These are phyloP conservation scores for Ogataea trehalophila DNA, from an alignment of 805 yeast genomes.

Conservation along the genomic window DNA sequence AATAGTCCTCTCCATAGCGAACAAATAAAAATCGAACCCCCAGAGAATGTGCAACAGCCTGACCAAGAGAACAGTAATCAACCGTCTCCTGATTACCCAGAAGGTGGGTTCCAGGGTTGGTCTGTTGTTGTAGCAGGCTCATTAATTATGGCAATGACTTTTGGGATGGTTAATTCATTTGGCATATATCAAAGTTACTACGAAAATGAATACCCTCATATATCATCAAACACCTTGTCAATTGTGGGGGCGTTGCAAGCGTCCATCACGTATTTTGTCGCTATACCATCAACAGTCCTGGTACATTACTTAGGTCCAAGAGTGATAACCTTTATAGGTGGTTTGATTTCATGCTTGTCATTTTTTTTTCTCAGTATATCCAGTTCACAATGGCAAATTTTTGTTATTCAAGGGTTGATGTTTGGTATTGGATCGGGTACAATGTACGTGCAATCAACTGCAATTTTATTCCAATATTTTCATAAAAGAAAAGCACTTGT, in stretches of 20 bases:
- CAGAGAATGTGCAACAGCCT: no score
- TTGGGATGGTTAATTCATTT: slow-evolving; percentile 55
- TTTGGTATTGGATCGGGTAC: slow-evolving; percentile 57
- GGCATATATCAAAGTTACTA: slow-evolving; percentile 57
- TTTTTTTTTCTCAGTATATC: slow-evolving; percentile 55
- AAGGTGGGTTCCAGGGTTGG: slow-evolving; percentile 53
- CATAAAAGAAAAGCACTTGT: slow-evolving; percentile 52
- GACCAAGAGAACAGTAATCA: neutral
- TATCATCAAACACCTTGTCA: slow-evolving; percentile 42
- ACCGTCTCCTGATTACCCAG: slow-evolving; percentile 7
- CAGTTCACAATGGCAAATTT: slow-evolving; percentile 58
- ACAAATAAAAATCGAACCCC: slow-evolving; percentile 2
- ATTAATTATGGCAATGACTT: slow-evolving; percentile 42
- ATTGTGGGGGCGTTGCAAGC: slow-evolving; percentile 53
- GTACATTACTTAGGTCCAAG: slow-evolving; percentile 42
- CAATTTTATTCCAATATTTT: slow-evolving; percentile 64
- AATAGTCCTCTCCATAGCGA: neutral
- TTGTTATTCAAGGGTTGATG: slow-evolving; percentile 62
- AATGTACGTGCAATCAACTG: slow-evolving; percentile 53
- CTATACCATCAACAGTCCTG: slow-evolving; percentile 41
- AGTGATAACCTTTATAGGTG: slow-evolving; percentile 36
- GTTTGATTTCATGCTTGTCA: slow-evolving; percentile 38
- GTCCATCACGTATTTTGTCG: slow-evolving; percentile 40
- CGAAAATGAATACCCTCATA: slow-evolving; percentile 35
- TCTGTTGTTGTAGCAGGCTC: slow-evolving; percentile 47